Percentiles rank a stretch among this genome's conserved stretches.
phyloP scores from a whole-genome alignment of 306 rosid species.

The Acmispon strigosus region DNA sequence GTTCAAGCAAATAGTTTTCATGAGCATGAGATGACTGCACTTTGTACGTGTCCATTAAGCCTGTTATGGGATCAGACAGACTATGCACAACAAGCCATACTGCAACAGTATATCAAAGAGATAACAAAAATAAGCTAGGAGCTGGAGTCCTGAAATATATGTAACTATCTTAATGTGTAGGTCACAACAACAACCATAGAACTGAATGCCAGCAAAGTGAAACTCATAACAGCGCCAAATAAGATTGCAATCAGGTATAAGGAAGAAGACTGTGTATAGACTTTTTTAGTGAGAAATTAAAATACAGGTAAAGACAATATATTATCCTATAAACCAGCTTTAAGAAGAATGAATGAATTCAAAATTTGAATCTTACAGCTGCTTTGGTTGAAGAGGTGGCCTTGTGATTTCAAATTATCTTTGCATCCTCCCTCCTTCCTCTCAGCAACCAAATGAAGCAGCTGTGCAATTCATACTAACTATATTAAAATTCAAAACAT shows the following conservation, averaged over 20 bases:
- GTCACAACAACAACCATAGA: no score
- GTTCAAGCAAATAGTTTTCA: not conserved
- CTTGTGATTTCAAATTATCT: slow-evolving; percentile 13
- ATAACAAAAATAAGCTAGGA: no score
- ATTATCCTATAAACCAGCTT: not conserved
- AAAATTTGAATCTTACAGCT: slow-evolving; percentile 13
- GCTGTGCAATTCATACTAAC: slow-evolving; percentile 1
- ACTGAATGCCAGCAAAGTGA: no score
- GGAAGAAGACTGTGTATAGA: no score
- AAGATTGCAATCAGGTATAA: no score
- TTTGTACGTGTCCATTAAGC: not conserved
- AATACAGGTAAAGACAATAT: no score
- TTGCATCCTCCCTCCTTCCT: not conserved
- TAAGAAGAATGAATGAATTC: not conserved
- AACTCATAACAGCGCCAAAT: no score
- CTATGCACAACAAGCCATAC: no score
- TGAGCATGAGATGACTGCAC: not conserved
- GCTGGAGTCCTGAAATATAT: no score
- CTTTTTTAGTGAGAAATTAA: no score
- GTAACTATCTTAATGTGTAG: no score
- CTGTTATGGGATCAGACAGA: not conserved
- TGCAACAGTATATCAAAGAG: no score
- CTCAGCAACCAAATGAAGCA: slow-evolving; percentile 13
- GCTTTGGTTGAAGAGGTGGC: not conserved
- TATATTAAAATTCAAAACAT: not conserved